phyloP scores from a whole-genome alignment of 169 alveolate species.

The Neospora caninum region DNA sequence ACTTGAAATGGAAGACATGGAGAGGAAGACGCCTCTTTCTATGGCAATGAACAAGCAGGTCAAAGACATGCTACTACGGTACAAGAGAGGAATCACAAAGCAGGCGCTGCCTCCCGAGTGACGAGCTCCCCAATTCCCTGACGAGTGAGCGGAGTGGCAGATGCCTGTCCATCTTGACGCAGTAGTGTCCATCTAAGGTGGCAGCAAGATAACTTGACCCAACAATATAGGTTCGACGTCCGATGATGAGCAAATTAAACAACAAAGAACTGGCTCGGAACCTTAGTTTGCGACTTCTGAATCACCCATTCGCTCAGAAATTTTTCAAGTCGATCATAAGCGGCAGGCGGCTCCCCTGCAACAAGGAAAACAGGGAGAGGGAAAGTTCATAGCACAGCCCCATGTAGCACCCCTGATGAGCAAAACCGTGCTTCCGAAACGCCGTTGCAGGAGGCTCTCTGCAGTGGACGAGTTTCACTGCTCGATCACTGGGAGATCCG shows the following conservation, averaged over 20 bases:
- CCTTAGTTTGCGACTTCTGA: slow-evolving; percentile 60
- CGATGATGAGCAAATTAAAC: neutral
- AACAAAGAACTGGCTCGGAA: slow-evolving; percentile 45
- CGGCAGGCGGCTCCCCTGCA: slow-evolving; percentile 88
- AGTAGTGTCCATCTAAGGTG: no score
- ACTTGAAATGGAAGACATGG: slow-evolving; percentile 37
- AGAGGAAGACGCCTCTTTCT: slow-evolving; percentile 28
- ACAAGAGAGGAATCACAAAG: slow-evolving; percentile 23
- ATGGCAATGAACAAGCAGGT: slow-evolving; percentile 42
- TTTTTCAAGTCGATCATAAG: slow-evolving; percentile 79
- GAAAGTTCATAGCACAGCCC: neutral
- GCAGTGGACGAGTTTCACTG: neutral
- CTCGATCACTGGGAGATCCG: neutral
- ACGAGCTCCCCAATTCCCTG: neutral
- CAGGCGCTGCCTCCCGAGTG: neutral
- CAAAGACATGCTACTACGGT: slow-evolving; percentile 42
- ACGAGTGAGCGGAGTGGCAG: neutral
- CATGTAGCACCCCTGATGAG: neutral
- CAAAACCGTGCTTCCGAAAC: neutral
- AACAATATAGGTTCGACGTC: no score
- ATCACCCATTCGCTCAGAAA: slow-evolving; percentile 79
- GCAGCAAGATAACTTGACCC: no score
- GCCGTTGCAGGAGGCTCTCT: neutral
- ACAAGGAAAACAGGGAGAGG: slow-evolving; percentile 8
- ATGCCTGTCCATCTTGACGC: no score